phyloP scores from a whole-genome alignment of 2,329 filamentous ascomycete species.

The Apiospora arundinis region DNA sequence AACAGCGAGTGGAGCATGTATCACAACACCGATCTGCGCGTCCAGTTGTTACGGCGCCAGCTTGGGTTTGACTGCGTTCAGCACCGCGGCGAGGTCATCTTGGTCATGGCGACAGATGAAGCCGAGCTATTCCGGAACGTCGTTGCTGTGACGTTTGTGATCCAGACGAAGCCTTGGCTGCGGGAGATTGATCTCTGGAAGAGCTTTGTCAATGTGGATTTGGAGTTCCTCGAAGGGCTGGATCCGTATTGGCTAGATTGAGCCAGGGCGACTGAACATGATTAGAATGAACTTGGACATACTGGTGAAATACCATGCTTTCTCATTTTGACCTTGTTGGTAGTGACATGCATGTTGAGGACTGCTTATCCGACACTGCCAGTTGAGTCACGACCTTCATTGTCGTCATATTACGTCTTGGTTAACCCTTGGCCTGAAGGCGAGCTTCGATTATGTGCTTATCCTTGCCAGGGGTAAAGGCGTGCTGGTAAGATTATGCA shows the following conservation, averaged over 20 bases:
- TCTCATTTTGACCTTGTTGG: too few species aligned
- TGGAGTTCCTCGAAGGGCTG: slow-evolving; percentile 28
- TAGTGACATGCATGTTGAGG: too few species aligned
- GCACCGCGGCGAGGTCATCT: slow-evolving; percentile 48
- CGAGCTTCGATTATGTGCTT: not conserved
- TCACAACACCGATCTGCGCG: slow-evolving; percentile 40
- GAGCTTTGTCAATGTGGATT: slow-evolving; percentile 56
- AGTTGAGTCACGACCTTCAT: too few species aligned
- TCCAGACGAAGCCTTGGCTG: slow-evolving; percentile 55
- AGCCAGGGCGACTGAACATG: not conserved
- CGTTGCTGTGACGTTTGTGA: slow-evolving; percentile 48
- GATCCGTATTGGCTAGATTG: slow-evolving; percentile 46
- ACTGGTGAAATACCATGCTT: too few species aligned
- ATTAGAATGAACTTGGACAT: too few species aligned
- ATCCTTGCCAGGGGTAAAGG: not conserved
- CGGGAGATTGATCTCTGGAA: slow-evolving; percentile 58
- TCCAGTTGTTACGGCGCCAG: slow-evolving; percentile 39
- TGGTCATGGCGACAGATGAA: slow-evolving; percentile 53
- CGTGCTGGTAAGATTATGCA: not conserved
- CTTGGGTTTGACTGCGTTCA: slow-evolving; percentile 45
- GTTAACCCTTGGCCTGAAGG: not conserved
- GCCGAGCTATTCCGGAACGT: slow-evolving; percentile 47
- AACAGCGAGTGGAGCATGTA: slow-evolving; percentile 48
- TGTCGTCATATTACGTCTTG: not conserved
- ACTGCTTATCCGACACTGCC: too few species aligned